A percentile compares a stretch with the other conserved stretches of the same genome.
Conservation (phyloP, 805 yeast genomes). For the Zygotorulaspora chibaensis region DNA sequence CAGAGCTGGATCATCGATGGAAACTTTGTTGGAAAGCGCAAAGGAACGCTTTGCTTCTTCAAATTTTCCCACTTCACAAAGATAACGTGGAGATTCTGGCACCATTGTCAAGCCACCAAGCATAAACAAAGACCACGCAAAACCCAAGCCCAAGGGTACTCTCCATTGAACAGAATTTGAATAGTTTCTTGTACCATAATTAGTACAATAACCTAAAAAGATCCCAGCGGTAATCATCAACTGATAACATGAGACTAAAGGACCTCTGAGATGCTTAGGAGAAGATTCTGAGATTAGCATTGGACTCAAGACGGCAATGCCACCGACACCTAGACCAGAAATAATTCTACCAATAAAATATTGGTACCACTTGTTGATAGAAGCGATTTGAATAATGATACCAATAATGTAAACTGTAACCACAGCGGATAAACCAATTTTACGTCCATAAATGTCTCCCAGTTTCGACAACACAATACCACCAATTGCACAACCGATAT, state of each 20-base stretch:
- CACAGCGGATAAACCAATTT: constrained; percentile 49
- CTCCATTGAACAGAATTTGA: constrained; percentile 49
- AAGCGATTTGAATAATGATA: constrained; percentile 54
- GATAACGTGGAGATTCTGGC: constrained; percentile 68
- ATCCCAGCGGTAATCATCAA: constrained; percentile 61
- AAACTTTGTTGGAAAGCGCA: constrained; percentile 52
- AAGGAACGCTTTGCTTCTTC: constrained; percentile 55
- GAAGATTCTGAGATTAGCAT: constrained; percentile 47
- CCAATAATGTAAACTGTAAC: constrained; percentile 59
- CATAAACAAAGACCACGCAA: constrained; percentile 37
- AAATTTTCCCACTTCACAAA: constrained; percentile 44
- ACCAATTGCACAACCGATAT: constrained; percentile 69
- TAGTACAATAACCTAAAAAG: constrained; percentile 63
- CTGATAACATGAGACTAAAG: constrained; percentile 58
- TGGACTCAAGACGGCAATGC: constrained; percentile 68
- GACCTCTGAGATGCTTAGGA: constrained; percentile 47
- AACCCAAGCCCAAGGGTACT: constrained; percentile 54
- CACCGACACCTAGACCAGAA: constrained; percentile 73
- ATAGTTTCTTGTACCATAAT: constrained; percentile 44
- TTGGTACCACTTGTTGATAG: constrained; percentile 54
- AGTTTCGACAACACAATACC: constrained; percentile 53
- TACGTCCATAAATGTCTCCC: constrained; percentile 60
- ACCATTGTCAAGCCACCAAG: constrained; percentile 49
- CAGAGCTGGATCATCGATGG: constrained; percentile 51
- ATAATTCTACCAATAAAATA: constrained; percentile 62